Evolutionary conservation across 2,329 filamentous ascomycete species (phyloP).

Genomic region (Orbilia javanica): DNA sequence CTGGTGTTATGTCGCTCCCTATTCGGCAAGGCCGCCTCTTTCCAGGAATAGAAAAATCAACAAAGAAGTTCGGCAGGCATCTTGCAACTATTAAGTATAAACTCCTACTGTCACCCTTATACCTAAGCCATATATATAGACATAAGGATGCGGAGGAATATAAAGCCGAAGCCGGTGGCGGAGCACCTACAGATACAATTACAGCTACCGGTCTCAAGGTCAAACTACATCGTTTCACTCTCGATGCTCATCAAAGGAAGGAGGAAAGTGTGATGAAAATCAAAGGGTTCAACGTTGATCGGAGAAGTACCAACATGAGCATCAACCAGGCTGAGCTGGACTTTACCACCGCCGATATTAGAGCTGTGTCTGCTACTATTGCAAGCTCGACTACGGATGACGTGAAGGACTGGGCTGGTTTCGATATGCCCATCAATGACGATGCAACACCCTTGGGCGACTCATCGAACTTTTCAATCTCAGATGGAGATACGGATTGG

Average conservation of each 20-base stretch:
- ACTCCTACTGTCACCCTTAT: conserved; percentile 88
- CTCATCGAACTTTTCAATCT: conserved; percentile 91
- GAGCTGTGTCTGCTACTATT: conserved; percentile 92
- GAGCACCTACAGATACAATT: conserved; percentile 71
- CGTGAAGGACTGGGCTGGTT: conserved; percentile 71
- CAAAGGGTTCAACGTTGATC: conserved; percentile 79
- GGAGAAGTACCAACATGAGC: conserved; percentile 89
- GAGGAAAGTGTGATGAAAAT: conserved; percentile 79
- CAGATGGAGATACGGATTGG: conserved; percentile 95
- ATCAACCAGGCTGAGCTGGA: conserved; percentile 96
- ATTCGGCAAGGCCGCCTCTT: conserved; percentile 92
- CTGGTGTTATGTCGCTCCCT: conserved; percentile 91
- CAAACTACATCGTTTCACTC: conserved; percentile 94
- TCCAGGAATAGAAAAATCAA: conserved; percentile 93
- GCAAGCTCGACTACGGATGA: conserved; percentile 82
- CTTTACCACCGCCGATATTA: conserved; percentile 88
- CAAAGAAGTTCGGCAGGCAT: conserved; percentile 97
- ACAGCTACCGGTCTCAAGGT: conserved; percentile 97
- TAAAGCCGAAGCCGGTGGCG: conserved; percentile 75
- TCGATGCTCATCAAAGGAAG: conserved; percentile 92
- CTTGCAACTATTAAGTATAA: conserved; percentile 99
- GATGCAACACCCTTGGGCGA: conserved; percentile 66
- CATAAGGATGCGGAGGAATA: conserved; percentile 85
- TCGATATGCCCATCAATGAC: conserved; percentile 62
- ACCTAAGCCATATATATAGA: conserved; percentile 97